Evolutionary conservation across 75 land plant genomes (phyloP), one percentile per base, ranked within the genome.

Genomic region (Selaginella moellendorffii): DNA sequence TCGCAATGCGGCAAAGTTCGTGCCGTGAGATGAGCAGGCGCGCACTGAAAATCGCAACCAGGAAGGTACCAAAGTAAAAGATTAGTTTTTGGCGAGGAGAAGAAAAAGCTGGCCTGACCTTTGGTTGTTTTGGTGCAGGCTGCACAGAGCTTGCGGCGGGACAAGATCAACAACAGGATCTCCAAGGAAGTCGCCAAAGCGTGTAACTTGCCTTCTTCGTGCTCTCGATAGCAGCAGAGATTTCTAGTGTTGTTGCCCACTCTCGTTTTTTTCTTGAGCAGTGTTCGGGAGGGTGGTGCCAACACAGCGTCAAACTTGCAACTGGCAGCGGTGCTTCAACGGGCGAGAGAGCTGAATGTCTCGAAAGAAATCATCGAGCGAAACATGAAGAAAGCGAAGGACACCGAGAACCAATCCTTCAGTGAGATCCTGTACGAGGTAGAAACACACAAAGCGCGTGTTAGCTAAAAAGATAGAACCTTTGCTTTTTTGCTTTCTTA

Each of bases 21-120:
- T n/a, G n/a, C n/a, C n/a, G n/a, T n/a, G n/a, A 78, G 42, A 90
- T 90, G 97, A 91, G 97, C 27, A 74, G 97, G 75, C 85, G 97
- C 20, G 80, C 97, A 27, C 53, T 78, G 69, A 90, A 90, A 60
- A 90, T 90, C 70, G 97, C 97, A 63, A 79, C 76, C 20, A 76
- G 91, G 77, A 90, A 90, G 97, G 97, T 86, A 61, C n/a, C n/a
- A n/a, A n/a, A n/a, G n/a, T n/a, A n/a, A n/a, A n/a, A n/a, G n/a
- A n/a, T n/a, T n/a, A n/a, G n/a, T n/a, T n/a, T n/a, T n/a, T n/a
- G n/a, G n/a, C n/a, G n/a, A n/a, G n/a, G n/a, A n/a, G n/a, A n/a
- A n/a, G n/a, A n/a, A n/a, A n/a, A n/a, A n/a, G n/a, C n/a, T n/a
- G n/a, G n/a, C n/a, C n/a, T n/a, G n/a, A n/a, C n/a, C n/a, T n/a